Base-by-base conservation (phyloP, 140 eudicot genomes). In the Anethum foeniculum region DNA sequence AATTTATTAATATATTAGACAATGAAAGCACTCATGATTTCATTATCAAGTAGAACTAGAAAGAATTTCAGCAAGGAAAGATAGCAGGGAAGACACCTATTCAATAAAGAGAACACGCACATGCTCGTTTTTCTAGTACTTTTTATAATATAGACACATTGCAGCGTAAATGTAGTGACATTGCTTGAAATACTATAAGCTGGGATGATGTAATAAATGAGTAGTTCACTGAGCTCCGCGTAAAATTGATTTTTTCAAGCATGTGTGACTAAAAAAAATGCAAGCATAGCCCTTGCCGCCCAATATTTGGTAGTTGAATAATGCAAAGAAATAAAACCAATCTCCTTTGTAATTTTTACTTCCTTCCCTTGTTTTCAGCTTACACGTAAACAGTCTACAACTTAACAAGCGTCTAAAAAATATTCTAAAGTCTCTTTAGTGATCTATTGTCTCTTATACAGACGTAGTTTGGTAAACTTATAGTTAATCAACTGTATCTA, bases 1-100 rank as follows among this genome's bases (percentile, higher is more conserved):
- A 87, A 83, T 36, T 28, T 47, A 47, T 27, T 5, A 25, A 74
- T 32, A 10, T 44, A 23, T 74, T 48, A 75, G 79, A 54, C 25
- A n/a, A 43, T 4, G 25, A 74, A 14, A 23, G 34, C 54, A 44
- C n/a, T 46, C 5, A 32, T 32, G 44, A 68, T 14, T 74, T 74
- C n/a, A 68, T 32, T 30, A 68, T 43, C 39, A 74, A 74, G 56
- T 44, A 12, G 5, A 44, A 74, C 36, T 74, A 41, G 78, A 74
- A 25, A 43, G 36, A 44, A 46, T 7, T 9, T 39, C 51, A 7
- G 43, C 16, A 71, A 71, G 47, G 15, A 21, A 69, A 69, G 75
- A 39, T 71, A 27, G 48, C 16, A 36, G 21, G 43, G 6, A 5
- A 25, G 0, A 68, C 75, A 39, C 76, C 23, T 21, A 10, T 9